These are phyloP conservation scores for Candida sp. DNA, from an alignment of 1,139 yeast species.

Conservation along the genomic window DNA sequence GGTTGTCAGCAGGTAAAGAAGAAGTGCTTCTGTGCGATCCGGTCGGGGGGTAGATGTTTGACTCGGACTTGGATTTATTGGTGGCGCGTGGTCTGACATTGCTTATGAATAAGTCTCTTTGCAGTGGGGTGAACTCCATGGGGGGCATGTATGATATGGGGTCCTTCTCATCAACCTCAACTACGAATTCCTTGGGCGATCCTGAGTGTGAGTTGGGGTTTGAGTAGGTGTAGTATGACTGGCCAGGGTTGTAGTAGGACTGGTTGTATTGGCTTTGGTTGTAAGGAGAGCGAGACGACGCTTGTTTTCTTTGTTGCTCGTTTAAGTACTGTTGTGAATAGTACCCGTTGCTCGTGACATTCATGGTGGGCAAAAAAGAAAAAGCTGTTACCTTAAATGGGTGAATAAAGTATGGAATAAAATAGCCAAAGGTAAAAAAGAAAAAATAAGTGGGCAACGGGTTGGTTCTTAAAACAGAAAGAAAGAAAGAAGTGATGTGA, in stretches of 20 bases:
- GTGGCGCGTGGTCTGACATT: slow-evolving; percentile 11
- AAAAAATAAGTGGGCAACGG: not conserved
- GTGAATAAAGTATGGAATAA: too few species aligned
- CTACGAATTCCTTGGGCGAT: slow-evolving; percentile 1
- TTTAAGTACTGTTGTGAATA: slow-evolving; percentile 17
- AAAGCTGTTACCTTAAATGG: not conserved
- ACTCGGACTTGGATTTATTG: slow-evolving; percentile 7
- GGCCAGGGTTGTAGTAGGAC: not conserved
- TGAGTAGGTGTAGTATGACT: not conserved
- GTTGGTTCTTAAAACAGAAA: not conserved
- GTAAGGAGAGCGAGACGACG: slow-evolving; percentile 5
- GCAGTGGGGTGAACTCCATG: not conserved
- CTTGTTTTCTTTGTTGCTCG: slow-evolving; percentile 10
- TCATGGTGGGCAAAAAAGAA: slow-evolving; percentile 9
- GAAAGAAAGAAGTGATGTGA: not conserved
- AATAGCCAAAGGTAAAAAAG: not conserved
- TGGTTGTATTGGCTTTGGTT: slow-evolving; percentile 2
- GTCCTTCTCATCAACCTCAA: slow-evolving; percentile 4
- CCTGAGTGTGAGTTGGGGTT: not conserved
- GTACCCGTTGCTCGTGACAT: slow-evolving; percentile 17
- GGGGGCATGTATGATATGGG: not conserved
- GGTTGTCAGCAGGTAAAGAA: not conserved
- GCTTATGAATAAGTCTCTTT: slow-evolving; percentile 8
- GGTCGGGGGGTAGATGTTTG: slow-evolving; percentile 1
- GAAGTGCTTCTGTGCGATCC: slow-evolving; percentile 2